phyloP scores from a whole-genome alignment of 2,329 filamentous ascomycete species.

The Albifimbria verrucaria region DNA sequence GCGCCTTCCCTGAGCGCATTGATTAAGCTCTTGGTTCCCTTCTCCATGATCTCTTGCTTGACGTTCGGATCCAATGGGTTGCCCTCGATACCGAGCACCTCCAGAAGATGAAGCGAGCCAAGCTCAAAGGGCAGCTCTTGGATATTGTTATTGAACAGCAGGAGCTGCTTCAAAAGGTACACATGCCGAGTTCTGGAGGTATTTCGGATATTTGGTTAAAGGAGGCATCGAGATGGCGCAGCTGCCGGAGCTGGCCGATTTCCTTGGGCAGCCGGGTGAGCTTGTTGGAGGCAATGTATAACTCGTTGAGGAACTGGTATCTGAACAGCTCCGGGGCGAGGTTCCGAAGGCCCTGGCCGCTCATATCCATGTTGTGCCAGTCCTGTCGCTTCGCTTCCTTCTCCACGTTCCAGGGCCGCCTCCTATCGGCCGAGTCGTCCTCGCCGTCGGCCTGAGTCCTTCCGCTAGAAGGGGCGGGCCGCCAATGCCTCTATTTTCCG shows the following conservation, averaged over 20 bases:
- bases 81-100: conserved; percentile 87
- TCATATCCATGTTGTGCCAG: conserved; percentile 92
- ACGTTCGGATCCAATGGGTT: conserved; percentile 77
- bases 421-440: conserved; percentile 53
- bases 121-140: conserved; percentile 79
- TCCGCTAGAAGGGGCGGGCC: conserved; percentile 50
- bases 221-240: conserved; percentile 83
- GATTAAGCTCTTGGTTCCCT: conserved; percentile 83
- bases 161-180: conserved; percentile 84
- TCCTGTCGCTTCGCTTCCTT: conserved; percentile 69
- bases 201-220: conserved; percentile 80
- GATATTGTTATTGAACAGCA: conserved; percentile 89
- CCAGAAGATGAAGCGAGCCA: conserved; percentile 82
- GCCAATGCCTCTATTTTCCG: conserved; percentile 65
- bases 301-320: conserved; percentile 85
- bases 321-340: conserved; percentile 76
- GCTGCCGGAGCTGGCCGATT: conserved; percentile 77
- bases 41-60: conserved; percentile 80
- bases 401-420: conserved; percentile 63
- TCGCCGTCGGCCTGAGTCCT: conserved; percentile 46
- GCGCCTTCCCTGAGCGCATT: conserved; percentile 79
- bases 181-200: conserved; percentile 93
- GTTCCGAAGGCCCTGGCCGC: conserved; percentile 88
- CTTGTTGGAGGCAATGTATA: conserved; percentile 93
- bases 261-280: conserved; percentile 73